phyloP scores from a whole-genome alignment of 768 basidiomycete species.

The Asterophora parasitica region DNA sequence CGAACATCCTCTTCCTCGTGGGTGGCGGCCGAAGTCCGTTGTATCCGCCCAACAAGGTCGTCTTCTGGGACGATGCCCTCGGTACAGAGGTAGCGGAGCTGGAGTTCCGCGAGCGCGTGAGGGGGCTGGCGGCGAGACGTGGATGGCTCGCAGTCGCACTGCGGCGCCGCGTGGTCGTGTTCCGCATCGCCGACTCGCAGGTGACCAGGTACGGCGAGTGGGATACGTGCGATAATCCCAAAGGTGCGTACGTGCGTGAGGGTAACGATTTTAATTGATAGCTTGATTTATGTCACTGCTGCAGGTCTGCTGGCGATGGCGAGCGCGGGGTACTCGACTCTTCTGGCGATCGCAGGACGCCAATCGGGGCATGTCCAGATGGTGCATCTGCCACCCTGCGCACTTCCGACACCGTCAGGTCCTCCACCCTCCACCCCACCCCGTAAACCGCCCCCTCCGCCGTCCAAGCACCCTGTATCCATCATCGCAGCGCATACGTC shows the following conservation, averaged over 20 bases:
- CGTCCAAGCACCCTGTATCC: conserved; percentile 62
- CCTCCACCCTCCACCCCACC: conserved; percentile 51
- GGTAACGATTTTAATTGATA: too few species aligned
- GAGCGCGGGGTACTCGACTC: conserved; percentile 68
- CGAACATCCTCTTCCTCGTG: conserved; percentile 79
- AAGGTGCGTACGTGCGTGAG: conserved; percentile 55
- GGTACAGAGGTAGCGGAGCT: conserved; percentile 82
- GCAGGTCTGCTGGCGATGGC: conserved; percentile 77
- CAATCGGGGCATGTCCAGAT: conserved; percentile 88
- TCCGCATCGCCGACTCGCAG: conserved; percentile 54
- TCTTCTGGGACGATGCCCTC: conserved; percentile 81
- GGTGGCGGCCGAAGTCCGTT: conserved; percentile 86
- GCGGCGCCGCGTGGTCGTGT: conserved; percentile 73
- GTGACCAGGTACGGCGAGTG: conserved; percentile 68
- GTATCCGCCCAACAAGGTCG: conserved; percentile 89
- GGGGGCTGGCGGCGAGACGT: conserved; percentile 73
- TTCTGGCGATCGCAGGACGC: conserved; percentile 81
- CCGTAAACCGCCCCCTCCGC: conserved; percentile 51
- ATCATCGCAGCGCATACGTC: conserved; percentile 84
- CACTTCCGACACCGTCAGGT: conserved; percentile 49
- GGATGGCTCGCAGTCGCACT: conserved; percentile 84
- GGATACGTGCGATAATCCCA: conserved; percentile 84
- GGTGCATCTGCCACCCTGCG: conserved; percentile 78
- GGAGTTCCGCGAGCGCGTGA: conserved; percentile 81
- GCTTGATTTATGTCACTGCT: too few species aligned